Percentiles rank a stretch among this genome's conserved stretches.
phyloP scores from a whole-genome alignment of 139 green algal species.

The Chlorella sp. region DNA sequence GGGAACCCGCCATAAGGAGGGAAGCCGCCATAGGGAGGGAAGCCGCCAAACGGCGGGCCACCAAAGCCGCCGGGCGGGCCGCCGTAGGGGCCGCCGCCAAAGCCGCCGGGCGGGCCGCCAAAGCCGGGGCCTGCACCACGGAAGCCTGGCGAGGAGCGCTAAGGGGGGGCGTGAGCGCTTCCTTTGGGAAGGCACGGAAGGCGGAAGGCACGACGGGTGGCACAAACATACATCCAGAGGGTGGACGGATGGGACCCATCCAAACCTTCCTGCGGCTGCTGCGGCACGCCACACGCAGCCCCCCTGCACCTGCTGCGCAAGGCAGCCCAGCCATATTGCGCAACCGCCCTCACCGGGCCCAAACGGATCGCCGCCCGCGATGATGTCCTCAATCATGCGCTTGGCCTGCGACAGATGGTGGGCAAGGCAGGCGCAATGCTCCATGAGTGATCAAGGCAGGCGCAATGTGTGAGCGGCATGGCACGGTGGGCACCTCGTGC shows the following conservation, averaged over 20 bases:
- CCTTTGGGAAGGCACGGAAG: background rate
- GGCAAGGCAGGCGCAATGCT: background rate
- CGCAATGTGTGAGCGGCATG: background rate
- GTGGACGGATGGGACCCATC: too few relatives aligned
- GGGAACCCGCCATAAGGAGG: conserved; percentile 7
- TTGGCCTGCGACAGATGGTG: conserved; percentile 41
- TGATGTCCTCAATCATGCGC: conserved; percentile 44
- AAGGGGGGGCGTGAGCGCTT: too few relatives aligned
- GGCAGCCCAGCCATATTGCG: background rate
- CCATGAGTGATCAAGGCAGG: too few relatives aligned
- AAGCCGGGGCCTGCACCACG: background rate
- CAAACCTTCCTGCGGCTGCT: too few relatives aligned
- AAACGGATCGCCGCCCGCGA: conserved; percentile 46
- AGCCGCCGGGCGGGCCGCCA: background rate
- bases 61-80: conserved; percentile 10
- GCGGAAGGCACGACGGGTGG: too few relatives aligned
- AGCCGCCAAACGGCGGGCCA: conserved; percentile 15
- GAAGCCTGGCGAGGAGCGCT: too few relatives aligned
- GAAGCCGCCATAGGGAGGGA: conserved; percentile 36
- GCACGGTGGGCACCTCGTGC: too few relatives aligned
- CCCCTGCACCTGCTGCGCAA: background rate
- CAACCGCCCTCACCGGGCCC: background rate
- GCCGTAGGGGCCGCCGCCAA: conserved; percentile 20
- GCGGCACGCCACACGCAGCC: background rate
- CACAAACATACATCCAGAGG: too few relatives aligned